A percentile compares a stretch with the other conserved stretches of the same genome.
Evolutionary conservation across 176 grass and related monocot species (phyloP).

Genomic region (Eragrostis nindensis): DNA sequence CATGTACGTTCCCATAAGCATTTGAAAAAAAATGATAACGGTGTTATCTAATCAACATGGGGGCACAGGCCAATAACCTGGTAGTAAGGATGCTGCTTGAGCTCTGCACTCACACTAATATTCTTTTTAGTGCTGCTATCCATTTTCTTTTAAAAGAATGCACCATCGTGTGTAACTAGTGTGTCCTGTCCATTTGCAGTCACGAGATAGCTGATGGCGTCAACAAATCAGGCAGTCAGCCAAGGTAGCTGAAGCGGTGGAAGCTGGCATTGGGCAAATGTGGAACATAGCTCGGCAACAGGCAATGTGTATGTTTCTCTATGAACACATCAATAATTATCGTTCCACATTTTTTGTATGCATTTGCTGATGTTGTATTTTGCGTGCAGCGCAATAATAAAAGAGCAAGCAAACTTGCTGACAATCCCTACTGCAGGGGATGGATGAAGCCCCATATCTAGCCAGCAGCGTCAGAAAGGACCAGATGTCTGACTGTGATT

Average conservation of each 20-base stretch:
- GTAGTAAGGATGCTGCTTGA: background rate
- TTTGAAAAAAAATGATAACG: background rate
- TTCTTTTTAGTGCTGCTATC: too few relatives aligned
- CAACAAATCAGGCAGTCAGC: slow-evolving; percentile 78
- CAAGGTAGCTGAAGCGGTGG: slow-evolving; percentile 63
- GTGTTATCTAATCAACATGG: background rate
- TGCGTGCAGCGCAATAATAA: slow-evolving; percentile 59
- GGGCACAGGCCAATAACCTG: background rate
- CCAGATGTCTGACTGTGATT: background rate
- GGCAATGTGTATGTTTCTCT: slow-evolving; percentile 62
- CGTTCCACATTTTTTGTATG: background rate
- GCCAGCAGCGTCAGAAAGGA: slow-evolving; percentile 16
- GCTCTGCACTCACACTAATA: background rate
- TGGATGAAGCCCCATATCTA: slow-evolving; percentile 43
- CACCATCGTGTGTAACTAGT: background rate
- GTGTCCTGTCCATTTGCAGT: slow-evolving; percentile 45
- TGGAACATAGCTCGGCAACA: slow-evolving; percentile 53
- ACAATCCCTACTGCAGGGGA: slow-evolving; percentile 42
- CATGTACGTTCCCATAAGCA: too few relatives aligned
- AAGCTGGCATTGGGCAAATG: slow-evolving; percentile 70
- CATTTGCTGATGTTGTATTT: background rate
- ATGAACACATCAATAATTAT: background rate
- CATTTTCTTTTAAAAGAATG: too few relatives aligned
- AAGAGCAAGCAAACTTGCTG: slow-evolving; percentile 62
- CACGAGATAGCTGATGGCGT: slow-evolving; percentile 69